Conservation (phyloP, 106 monocot genomes). For the Ottelia alismoides region DNA sequence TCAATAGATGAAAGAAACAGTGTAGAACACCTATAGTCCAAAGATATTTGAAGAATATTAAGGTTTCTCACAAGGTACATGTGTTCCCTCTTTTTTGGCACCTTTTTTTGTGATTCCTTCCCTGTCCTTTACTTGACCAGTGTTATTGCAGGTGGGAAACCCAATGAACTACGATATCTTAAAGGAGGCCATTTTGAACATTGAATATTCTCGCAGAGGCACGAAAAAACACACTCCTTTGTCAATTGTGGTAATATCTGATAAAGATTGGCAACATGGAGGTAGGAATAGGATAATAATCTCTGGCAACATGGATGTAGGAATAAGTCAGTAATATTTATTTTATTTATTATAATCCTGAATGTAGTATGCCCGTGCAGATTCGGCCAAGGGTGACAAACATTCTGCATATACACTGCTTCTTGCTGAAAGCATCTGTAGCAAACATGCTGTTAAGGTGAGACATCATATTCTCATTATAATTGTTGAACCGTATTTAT, state of each 20-base stretch:
- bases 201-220: constrained; percentile 38
- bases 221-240: constrained; percentile 46
- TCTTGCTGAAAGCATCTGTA: constrained; percentile 93
- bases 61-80: constrained; percentile 69
- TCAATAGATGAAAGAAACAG: constrained; percentile 60
- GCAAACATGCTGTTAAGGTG: constrained; percentile 72
- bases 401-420: constrained; percentile 88
- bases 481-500: neutral
- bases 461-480: constrained; percentile 2
- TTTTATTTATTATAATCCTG: neutral
- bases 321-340: neutral
- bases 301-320: no score
- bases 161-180: constrained; percentile 81
- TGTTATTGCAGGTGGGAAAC: constrained; percentile 63
- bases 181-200: constrained; percentile 75
- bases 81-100: neutral
- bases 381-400: constrained; percentile 83
- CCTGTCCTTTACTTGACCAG: neutral
- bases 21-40: constrained; percentile 26
- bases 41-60: constrained; percentile 56
- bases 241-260: constrained; percentile 81
- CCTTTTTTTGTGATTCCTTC: neutral
- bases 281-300: no score
- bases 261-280: constrained; percentile 79
- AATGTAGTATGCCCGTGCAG: constrained; percentile 21